Conservation (phyloP, 805 yeast genomes). For the Candida ponderosae region DNA sequence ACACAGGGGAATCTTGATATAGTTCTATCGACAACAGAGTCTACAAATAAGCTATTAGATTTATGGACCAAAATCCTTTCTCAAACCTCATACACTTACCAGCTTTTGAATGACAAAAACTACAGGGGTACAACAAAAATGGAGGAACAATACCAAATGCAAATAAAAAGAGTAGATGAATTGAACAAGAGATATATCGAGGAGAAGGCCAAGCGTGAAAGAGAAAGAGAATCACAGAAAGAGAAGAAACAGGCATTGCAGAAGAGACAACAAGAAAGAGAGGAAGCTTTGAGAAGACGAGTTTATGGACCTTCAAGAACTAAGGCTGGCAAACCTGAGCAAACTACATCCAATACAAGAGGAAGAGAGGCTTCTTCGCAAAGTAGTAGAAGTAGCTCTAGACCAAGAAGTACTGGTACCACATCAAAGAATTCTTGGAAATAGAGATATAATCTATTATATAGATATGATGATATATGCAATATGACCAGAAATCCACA, state of each 20-base stretch:
- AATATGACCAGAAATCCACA: too few relatives aligned
- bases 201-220: slow-evolving; percentile 17
- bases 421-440: too few relatives aligned
- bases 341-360: too few relatives aligned
- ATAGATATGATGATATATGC: too few relatives aligned
- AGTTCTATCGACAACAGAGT: slow-evolving; percentile 28
- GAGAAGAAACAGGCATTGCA: slow-evolving; percentile 12
- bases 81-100: slow-evolving; percentile 48
- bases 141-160: slow-evolving; percentile 16
- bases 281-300: slow-evolving; percentile 19
- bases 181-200: slow-evolving; percentile 17
- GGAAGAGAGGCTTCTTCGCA: too few relatives aligned
- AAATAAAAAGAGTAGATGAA: slow-evolving; percentile 20
- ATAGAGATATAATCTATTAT: too few relatives aligned
- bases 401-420: slow-evolving; percentile 7
- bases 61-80: slow-evolving; percentile 57
- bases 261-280: slow-evolving; percentile 15
- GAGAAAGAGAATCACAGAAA: slow-evolving; percentile 14
- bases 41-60: slow-evolving; percentile 42
- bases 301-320: slow-evolving; percentile 16
- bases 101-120: slow-evolving; percentile 33
- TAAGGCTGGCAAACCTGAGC: too few relatives aligned
- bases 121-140: slow-evolving; percentile 28
- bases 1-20: slow-evolving; percentile 12
- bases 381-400: too few relatives aligned